Conservation (phyloP, 345 rosid species). For the Euphorbia pulcherrima region DNA sequence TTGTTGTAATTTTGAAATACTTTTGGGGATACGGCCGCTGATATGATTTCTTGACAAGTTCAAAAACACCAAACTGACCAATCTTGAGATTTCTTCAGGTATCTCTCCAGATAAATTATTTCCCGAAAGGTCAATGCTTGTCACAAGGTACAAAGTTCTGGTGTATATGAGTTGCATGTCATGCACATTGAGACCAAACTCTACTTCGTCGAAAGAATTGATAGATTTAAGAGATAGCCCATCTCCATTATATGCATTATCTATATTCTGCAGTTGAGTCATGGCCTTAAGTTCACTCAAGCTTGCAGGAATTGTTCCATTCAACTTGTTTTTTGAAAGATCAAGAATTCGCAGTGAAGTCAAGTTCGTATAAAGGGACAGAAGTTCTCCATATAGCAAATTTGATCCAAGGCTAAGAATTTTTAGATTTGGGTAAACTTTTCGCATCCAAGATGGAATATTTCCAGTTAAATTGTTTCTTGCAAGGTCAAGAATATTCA, state of each 20-base stretch:
- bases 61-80: conserved; percentile 29
- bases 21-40: conserved; percentile 26
- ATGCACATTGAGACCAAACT: conserved; percentile 8
- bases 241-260: too few species aligned
- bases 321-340: conserved; percentile 38
- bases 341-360: conserved; percentile 40
- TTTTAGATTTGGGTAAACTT: neutral
- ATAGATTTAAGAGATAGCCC: too few species aligned
- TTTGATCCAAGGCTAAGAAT: conserved; percentile 16
- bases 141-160: conserved; percentile 42
- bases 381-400: conserved; percentile 13
- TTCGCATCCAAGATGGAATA: conserved; percentile 33
- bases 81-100: conserved; percentile 30
- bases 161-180: conserved; percentile 25
- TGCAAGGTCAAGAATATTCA: conserved; percentile 37
- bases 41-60: conserved; percentile 40
- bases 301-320: conserved; percentile 33
- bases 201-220: too few species aligned
- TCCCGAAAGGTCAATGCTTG: conserved; percentile 36
- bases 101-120: conserved; percentile 36
- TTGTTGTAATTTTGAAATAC: conserved; percentile 32
- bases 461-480: conserved; percentile 31
- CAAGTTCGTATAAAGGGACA: conserved; percentile 1
- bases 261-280: conserved; percentile 19
- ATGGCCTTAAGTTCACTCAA: conserved; percentile 40